Base-by-base conservation (phyloP, 495 filamentous ascomycete genomes). In the Penicillium waksmanii region DNA sequence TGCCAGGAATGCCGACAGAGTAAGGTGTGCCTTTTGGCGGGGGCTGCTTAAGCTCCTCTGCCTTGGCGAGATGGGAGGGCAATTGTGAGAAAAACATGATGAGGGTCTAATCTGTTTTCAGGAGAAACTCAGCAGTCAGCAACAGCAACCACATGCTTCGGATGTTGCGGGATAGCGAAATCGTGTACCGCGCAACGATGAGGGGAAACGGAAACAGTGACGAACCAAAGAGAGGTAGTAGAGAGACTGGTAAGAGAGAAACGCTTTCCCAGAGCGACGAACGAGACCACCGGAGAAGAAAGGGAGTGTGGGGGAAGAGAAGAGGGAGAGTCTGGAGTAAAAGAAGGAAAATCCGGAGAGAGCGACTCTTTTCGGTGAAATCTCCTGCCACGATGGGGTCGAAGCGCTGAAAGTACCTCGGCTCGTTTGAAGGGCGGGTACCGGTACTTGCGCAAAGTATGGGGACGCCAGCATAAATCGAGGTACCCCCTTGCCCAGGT, bases 1-100 rank as follows among this genome's bases (percentile, higher is more conserved):
- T 86, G 54, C 89, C 90, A 6, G 91, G 87, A 33, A 98, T 57
- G 15, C 90, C 77, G 3, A 96, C 78, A 35, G 77, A 79, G 62
- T 80, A 83, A 2, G 80, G 77, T 17, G 58, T 68, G 9, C 79
- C 79, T 42, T 75, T 75, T 9, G 79, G 79, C 46, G 80, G 78
- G 23, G 72, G 72, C 51, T 73, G 53, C 43, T 63, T 66, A 31
- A 80, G 67, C 58, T 82, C 75, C 44, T 71, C 69, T 12, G 79
- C 77, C 55, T 74, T 73, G 40, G 71, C 70, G 44, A 81, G 66
- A 35, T 82, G 74, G 23, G 70, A 11, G 9, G 76, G 75, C 43
- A 46, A 21, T 46, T 72, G 67, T 23, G 74, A 75, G 62, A 72
- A 79, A n/a, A 80, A 73, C 76, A 79, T 79, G 60, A n/a, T 53